Evolutionary conservation across 31 red algal species (phyloP).

Genomic region (Endocladia muricata): DNA sequence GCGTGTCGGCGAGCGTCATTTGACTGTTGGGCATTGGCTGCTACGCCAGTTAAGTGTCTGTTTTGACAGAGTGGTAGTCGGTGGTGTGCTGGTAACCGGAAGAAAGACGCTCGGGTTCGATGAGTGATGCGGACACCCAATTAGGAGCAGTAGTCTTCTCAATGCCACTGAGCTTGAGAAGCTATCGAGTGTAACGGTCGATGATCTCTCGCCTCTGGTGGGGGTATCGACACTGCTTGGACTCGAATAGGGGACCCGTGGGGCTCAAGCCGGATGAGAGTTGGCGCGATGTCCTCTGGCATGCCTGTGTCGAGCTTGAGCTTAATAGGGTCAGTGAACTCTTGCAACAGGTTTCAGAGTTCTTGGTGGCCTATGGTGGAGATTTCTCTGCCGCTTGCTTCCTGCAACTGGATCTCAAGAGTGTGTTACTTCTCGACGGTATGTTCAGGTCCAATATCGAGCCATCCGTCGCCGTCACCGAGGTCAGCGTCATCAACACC

Average conservation of each 20-base stretch:
- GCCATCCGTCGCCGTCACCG: slow-evolving; percentile 2
- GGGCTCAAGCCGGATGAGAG: background rate
- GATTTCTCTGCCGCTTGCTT: background rate
- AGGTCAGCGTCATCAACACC: slow-evolving; percentile 30
- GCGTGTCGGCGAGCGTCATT: background rate
- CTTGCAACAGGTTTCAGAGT: background rate
- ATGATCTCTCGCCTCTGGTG: slow-evolving; percentile 5
- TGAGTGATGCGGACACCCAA: slow-evolving; percentile 16
- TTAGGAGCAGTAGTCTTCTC: background rate
- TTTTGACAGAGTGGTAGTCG: slow-evolving; percentile 2
- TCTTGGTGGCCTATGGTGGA: background rate
- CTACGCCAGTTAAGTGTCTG: background rate
- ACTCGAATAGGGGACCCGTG: background rate
- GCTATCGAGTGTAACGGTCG: background rate
- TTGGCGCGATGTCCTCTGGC: background rate
- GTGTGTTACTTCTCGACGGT: background rate
- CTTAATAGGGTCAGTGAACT: background rate
- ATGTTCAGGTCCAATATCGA: slow-evolving; percentile 14
- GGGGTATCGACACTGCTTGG: background rate
- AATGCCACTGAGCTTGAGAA: slow-evolving; percentile 1
- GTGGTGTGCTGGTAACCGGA: background rate
- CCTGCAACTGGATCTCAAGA: background rate
- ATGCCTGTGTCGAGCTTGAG: background rate
- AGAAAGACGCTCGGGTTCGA: slow-evolving; percentile 8
- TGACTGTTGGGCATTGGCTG: slow-evolving; percentile 14